A percentile compares a stretch with the other conserved stretches of the same genome.
Evolutionary conservation across 495 filamentous ascomycete species (phyloP).

Genomic region (Talaromyces wortmannii): DNA sequence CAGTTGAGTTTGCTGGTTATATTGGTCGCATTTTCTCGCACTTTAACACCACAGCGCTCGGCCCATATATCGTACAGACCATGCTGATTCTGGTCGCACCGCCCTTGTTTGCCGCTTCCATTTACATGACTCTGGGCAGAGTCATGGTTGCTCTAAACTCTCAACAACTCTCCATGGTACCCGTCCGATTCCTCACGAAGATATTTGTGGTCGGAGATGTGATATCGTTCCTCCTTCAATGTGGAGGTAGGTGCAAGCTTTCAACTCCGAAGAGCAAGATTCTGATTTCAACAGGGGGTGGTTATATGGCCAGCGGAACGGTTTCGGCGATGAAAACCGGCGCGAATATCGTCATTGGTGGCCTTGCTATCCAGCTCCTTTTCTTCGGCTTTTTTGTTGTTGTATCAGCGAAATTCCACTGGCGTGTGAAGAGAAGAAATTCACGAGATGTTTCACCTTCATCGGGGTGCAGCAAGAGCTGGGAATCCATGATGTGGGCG

Average conservation of each 20-base stretch:
- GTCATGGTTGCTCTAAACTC: constrained; percentile 37
- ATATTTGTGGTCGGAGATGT: constrained; percentile 32
- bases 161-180: constrained; percentile 20
- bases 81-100: constrained; percentile 21
- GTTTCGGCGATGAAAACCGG: constrained; percentile 19
- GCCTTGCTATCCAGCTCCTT: constrained; percentile 34
- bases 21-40: constrained; percentile 25
- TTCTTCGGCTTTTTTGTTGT: constrained; percentile 38
- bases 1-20: constrained; percentile 56
- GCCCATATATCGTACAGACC: constrained; percentile 30
- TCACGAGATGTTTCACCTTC: not conserved
- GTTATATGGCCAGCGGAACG: constrained; percentile 15
- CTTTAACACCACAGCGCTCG: constrained; percentile 12
- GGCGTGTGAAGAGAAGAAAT: constrained; percentile 17
- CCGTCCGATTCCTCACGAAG: constrained; percentile 21
- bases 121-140: constrained; percentile 55
- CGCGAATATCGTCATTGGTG: constrained; percentile 36
- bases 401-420: constrained; percentile 26
- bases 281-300: constrained; percentile 12
- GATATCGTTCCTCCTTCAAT: constrained; percentile 25
- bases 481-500: constrained; percentile 41
- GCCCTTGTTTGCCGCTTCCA: constrained; percentile 41
- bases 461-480: constrained; percentile 25
- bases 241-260: constrained; percentile 12
- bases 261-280: not conserved